A percentile compares a stretch with the other conserved stretches of the same genome.
These are phyloP conservation scores for Syncephalastrum contaminatum DNA, from an alignment of 371 early-diverging fungal species.

Conservation along the genomic window DNA sequence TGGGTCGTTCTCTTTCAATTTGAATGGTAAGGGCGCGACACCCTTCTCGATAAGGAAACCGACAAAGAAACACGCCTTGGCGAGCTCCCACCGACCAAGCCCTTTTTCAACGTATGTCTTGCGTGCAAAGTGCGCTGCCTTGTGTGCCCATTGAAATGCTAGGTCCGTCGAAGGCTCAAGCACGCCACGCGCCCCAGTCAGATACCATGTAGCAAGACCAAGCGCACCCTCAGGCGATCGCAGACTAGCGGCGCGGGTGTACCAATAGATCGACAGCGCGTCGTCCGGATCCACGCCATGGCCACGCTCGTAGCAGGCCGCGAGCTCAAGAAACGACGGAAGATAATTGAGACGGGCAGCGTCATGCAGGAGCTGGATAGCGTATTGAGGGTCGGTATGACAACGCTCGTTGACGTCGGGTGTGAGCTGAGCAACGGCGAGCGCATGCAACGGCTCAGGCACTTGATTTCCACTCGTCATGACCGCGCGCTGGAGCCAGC, in stretches of 20 bases:
- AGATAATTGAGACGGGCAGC: constrained; percentile 91
- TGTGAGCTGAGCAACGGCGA: constrained; percentile 67
- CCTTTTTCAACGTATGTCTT: constrained; percentile 50
- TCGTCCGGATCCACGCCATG: constrained; percentile 78
- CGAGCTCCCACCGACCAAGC: constrained; percentile 24
- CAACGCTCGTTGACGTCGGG: constrained; percentile 64
- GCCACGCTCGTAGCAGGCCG: constrained; percentile 93
- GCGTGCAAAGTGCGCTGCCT: constrained; percentile 55
- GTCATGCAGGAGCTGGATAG: constrained; percentile 82
- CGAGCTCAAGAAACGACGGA: constrained; percentile 88
- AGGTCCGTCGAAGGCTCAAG: constrained; percentile 74
- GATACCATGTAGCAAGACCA: constrained; percentile 85
- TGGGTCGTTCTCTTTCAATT: background rate
- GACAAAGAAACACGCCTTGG: constrained; percentile 79
- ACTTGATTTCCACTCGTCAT: constrained; percentile 35
- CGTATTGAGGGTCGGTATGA: constrained; percentile 78
- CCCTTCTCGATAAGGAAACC: constrained; percentile 75
- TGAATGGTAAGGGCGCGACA: constrained; percentile 25
- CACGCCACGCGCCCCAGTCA: constrained; percentile 74
- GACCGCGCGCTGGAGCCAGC: constrained; percentile 89
- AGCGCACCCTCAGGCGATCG: constrained; percentile 79
- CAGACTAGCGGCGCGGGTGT: constrained; percentile 84
- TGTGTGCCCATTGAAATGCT: constrained; percentile 87
- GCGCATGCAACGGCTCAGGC: constrained; percentile 91
- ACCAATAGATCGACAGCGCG: constrained; percentile 89